phyloP scores from a whole-genome alignment of 1,284 basidiomycete species.

The Apiotrichum akiyoshidainum region DNA sequence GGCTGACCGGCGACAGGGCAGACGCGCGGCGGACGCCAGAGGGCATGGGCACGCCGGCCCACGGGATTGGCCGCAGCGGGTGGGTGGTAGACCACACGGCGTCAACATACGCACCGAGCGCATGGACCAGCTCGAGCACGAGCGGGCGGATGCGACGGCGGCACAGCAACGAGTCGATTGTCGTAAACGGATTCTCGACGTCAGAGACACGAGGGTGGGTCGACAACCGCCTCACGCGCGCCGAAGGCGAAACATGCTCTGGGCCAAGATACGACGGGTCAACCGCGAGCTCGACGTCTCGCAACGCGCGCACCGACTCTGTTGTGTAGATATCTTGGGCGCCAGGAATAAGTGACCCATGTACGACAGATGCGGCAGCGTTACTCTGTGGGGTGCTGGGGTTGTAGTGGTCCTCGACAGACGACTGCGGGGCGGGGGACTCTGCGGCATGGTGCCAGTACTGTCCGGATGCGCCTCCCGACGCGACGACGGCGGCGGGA shows the following conservation, averaged over 20 bases:
- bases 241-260: background rate
- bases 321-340: slow-evolving; percentile 36
- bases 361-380: background rate
- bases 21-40: background rate
- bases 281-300: slow-evolving; percentile 45
- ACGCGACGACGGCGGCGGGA: slow-evolving; percentile 1
- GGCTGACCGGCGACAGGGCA: background rate
- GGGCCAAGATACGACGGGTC: slow-evolving; percentile 31
- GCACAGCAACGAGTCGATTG: slow-evolving; percentile 30
- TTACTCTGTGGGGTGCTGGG: slow-evolving; percentile 1
- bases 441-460: slow-evolving; percentile 6
- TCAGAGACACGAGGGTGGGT: slow-evolving; percentile 33
- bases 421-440: background rate
- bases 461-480: background rate
- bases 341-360: slow-evolving; percentile 2
- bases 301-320: slow-evolving; percentile 37
- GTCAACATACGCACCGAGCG: slow-evolving; percentile 43
- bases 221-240: slow-evolving; percentile 24
- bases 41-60: slow-evolving; percentile 13
- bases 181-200: slow-evolving; percentile 39
- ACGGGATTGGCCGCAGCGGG: slow-evolving; percentile 22
- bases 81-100: slow-evolving; percentile 36
- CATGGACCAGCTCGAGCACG: slow-evolving; percentile 43
- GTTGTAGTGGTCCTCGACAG: background rate
- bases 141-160: slow-evolving; percentile 43